Evolutionary conservation across 2,329 filamentous ascomycete species (phyloP).

Genomic region (Dactylellina leptospora): DNA sequence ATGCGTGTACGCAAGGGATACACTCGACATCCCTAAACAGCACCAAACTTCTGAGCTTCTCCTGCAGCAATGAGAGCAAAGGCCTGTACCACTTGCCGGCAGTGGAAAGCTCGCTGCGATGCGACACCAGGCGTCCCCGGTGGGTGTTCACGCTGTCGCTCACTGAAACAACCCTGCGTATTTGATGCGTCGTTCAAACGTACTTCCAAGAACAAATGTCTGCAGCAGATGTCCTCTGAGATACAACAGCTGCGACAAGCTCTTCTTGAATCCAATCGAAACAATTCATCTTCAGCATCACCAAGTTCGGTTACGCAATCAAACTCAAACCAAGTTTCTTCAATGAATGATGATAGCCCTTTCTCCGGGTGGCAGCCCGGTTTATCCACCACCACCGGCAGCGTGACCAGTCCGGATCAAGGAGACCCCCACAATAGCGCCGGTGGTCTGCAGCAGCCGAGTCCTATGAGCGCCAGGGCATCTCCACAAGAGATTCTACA

Average conservation of each 20-base stretch:
- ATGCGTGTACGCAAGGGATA: background rate
- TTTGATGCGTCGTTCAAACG: conserved; percentile 37
- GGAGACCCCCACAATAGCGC: conserved; percentile 6
- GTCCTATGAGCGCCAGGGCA: conserved; percentile 26
- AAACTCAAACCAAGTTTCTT: background rate
- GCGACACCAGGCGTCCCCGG: conserved; percentile 10
- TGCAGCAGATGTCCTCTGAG: conserved; percentile 38
- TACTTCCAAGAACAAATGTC: conserved; percentile 32
- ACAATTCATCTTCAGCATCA: conserved; percentile 16
- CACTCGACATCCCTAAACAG: conserved; percentile 8
- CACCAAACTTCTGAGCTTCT: background rate
- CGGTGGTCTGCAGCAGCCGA: conserved; percentile 16
- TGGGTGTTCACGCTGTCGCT: conserved; percentile 33
- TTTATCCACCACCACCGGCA: conserved; percentile 4
- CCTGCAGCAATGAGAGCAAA: conserved; percentile 18
- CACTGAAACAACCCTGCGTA: conserved; percentile 30
- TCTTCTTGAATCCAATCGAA: conserved; percentile 7
- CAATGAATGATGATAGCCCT: conserved; percentile 20
- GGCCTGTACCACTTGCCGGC: conserved; percentile 28
- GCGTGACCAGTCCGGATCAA: background rate
- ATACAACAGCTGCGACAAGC: conserved; percentile 38
- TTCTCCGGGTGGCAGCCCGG: conserved; percentile 24
- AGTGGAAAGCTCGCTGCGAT: conserved; percentile 38
- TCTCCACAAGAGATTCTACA: conserved; percentile 27
- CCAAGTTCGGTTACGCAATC: background rate